Evolutionary conservation across 2,329 filamentous ascomycete species (phyloP).

Genomic region (Aureobasidium sp.): DNA sequence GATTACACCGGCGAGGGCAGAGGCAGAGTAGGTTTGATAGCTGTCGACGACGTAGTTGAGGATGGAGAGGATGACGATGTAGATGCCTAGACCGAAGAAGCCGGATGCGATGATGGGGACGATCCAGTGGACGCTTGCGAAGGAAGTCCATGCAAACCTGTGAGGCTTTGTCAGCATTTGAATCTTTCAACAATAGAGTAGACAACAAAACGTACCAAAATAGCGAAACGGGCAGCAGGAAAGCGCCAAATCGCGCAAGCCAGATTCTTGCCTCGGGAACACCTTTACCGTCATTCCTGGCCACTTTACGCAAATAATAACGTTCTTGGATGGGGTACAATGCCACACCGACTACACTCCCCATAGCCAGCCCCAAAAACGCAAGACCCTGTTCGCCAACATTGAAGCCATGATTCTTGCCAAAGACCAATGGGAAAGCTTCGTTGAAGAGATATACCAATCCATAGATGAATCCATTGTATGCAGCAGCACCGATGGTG

Average conservation of each 20-base stretch:
- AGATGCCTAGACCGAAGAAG: conserved; percentile 45
- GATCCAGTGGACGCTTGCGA: conserved; percentile 28
- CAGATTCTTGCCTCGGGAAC: conserved; percentile 26
- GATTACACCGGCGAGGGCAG: conserved; percentile 32
- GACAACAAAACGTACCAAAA: conserved; percentile 17
- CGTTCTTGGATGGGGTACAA: conserved; percentile 19
- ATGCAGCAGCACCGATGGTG: conserved; percentile 40
- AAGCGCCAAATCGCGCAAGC: conserved; percentile 18
- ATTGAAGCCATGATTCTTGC: conserved; percentile 24
- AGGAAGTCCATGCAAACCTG: conserved; percentile 15
- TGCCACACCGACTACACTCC: conserved; percentile 18
- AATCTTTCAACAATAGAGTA: not conserved
- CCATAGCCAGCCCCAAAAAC: conserved; percentile 22
- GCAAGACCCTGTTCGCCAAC: conserved; percentile 19
- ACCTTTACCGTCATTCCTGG: conserved; percentile 20
- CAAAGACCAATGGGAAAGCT: conserved; percentile 43
- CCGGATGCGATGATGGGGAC: conserved; percentile 42
- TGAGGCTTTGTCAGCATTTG: not conserved
- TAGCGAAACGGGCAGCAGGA: conserved; percentile 20
- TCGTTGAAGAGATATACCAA: conserved; percentile 44
- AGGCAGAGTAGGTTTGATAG: conserved; percentile 38
- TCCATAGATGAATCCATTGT: conserved; percentile 44
- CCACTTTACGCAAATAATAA: conserved; percentile 18
- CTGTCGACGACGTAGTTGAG: conserved; percentile 43
- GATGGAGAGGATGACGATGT: conserved; percentile 43